Conservation (phyloP, 768 basidiomycete species). For the Suillus alpinus region DNA sequence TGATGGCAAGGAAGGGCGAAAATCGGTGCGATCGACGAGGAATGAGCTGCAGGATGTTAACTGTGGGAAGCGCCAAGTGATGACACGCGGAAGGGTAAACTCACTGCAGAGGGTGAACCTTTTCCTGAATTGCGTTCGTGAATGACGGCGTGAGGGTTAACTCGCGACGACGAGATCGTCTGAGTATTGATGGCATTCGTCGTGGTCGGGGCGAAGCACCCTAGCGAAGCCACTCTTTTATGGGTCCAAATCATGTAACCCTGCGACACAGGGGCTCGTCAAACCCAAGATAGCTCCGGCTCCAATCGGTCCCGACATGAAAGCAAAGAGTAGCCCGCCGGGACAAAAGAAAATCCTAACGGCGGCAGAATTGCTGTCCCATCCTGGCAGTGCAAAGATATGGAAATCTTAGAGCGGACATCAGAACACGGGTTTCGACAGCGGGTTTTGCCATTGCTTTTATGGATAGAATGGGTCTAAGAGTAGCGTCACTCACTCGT, state of each 20-base stretch:
- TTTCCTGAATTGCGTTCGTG: constrained; percentile 44
- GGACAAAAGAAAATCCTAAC: background rate
- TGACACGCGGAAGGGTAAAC: constrained; percentile 11
- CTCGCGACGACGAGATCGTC: constrained; percentile 46
- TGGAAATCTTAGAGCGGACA: background rate
- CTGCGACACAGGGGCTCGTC: constrained; percentile 29
- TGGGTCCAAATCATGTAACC: constrained; percentile 18
- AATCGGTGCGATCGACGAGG: constrained; percentile 21
- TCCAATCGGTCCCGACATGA: constrained; percentile 16
- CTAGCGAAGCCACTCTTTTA: constrained; percentile 25
- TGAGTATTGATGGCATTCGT: constrained; percentile 41
- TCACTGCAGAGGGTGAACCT: constrained; percentile 32
- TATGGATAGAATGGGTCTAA: background rate
- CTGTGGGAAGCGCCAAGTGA: constrained; percentile 15
- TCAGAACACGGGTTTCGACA: background rate
- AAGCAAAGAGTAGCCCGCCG: background rate
- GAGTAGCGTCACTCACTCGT: background rate
- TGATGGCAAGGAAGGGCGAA: constrained; percentile 11
- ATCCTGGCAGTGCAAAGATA: background rate
- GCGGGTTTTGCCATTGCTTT: background rate
- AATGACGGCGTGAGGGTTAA: constrained; percentile 50
- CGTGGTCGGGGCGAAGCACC: constrained; percentile 10
- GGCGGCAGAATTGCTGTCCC: background rate
- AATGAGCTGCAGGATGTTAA: constrained; percentile 19
- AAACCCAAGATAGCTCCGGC: constrained; percentile 12